Evolutionary conservation across 1,139 yeast genomes (phyloP).

Genomic region (Pichia sp.): DNA sequence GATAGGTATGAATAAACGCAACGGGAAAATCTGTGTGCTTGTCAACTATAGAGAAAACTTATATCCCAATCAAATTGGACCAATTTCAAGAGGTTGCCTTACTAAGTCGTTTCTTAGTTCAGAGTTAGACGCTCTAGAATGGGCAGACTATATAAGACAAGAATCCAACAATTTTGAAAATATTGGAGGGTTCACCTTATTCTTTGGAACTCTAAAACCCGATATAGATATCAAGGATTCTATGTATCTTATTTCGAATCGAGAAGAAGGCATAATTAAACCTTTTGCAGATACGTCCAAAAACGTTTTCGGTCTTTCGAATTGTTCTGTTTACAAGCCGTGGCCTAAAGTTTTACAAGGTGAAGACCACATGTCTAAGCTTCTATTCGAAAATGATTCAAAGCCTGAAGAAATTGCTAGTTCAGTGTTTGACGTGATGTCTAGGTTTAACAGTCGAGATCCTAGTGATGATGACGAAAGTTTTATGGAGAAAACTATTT

Average conservation of each 20-base stretch:
- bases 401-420: neutral
- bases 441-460: neutral
- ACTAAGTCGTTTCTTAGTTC: conserved; percentile 48
- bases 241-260: conserved; percentile 45
- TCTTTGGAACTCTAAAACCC: conserved; percentile 50
- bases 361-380: neutral
- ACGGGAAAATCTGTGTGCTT: conserved; percentile 59
- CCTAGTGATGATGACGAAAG: conserved; percentile 30
- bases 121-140: conserved; percentile 34
- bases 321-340: conserved; percentile 53
- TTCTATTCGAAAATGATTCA: conserved; percentile 25
- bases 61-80: conserved; percentile 29
- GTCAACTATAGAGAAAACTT: conserved; percentile 56
- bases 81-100: conserved; percentile 64
- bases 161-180: conserved; percentile 33
- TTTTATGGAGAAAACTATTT: neutral
- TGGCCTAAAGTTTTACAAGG: conserved; percentile 71
- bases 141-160: conserved; percentile 38
- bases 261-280: conserved; percentile 26
- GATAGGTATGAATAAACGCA: conserved; percentile 66
- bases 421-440: conserved; percentile 1
- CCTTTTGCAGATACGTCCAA: conserved; percentile 27
- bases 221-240: conserved; percentile 29
- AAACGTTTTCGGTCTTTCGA: conserved; percentile 46
- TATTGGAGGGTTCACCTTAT: conserved; percentile 79